These are phyloP conservation scores for Wickerhamomyces bovis DNA, from an alignment of 805 yeast genomes.

Conservation along the genomic window DNA sequence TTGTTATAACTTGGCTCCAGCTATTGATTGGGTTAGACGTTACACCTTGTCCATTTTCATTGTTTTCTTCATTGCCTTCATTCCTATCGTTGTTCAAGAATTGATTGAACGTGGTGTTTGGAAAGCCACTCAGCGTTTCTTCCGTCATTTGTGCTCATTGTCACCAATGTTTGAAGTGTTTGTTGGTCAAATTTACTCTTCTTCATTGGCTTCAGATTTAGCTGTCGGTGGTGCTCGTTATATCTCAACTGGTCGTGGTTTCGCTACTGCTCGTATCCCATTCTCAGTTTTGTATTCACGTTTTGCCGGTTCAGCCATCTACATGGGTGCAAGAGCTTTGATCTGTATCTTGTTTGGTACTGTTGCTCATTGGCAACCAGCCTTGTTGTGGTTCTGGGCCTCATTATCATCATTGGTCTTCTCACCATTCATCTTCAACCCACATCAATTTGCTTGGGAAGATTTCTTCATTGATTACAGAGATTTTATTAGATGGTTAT, in stretches of 20 bases:
- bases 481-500: conserved; percentile 84
- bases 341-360: conserved; percentile 68
- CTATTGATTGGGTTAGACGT: conserved; percentile 77
- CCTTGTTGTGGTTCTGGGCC: conserved; percentile 96
- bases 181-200: conserved; percentile 73
- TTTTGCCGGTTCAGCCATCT: conserved; percentile 77
- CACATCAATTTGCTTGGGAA: conserved; percentile 95
- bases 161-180: conserved; percentile 83
- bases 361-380: conserved; percentile 84
- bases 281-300: conserved; percentile 69
- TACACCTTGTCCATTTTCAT: conserved; percentile 75
- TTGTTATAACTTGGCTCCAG: conserved; percentile 69
- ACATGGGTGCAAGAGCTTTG: conserved; percentile 77
- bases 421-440: conserved; percentile 93
- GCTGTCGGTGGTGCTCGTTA: conserved; percentile 84
- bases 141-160: conserved; percentile 60
- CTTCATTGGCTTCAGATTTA: conserved; percentile 64
- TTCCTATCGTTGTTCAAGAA: conserved; percentile 76
- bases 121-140: conserved; percentile 65
- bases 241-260: conserved; percentile 83
- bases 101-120: conserved; percentile 76
- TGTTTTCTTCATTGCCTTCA: conserved; percentile 73
- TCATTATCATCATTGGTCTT: conserved; percentile 80
- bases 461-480: conserved; percentile 96
- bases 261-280: conserved; percentile 75